These are phyloP conservation scores for Scalesia atractyloides DNA, from an alignment of 129 eudicot species.

Conservation along the genomic window DNA sequence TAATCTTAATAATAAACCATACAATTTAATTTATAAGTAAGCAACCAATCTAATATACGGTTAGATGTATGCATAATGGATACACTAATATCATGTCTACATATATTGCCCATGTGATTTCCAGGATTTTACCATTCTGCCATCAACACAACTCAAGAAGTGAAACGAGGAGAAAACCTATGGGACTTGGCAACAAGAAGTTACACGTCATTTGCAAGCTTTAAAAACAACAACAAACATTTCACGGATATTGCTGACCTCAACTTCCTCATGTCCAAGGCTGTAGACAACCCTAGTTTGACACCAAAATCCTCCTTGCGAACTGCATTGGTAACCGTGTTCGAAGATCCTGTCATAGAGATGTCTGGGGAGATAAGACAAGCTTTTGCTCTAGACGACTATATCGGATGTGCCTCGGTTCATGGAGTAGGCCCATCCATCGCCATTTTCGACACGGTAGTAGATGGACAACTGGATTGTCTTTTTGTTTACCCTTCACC, in stretches of 20 bases:
- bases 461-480: conserved; percentile 43
- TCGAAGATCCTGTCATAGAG: conserved; percentile 57
- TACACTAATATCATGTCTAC: background rate
- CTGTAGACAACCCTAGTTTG: conserved; percentile 53
- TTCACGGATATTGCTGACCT: conserved; percentile 55
- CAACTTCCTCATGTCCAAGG: conserved; percentile 59
- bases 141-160: conserved; percentile 46
- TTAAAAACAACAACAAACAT: conserved; percentile 51
- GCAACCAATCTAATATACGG: background rate
- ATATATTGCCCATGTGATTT: conserved; percentile 5
- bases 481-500: conserved; percentile 50
- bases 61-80: background rate
- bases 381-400: conserved; percentile 42
- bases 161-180: conserved; percentile 43
- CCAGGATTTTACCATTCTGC: conserved; percentile 59
- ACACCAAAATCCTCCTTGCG: conserved; percentile 54
- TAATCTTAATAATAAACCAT: too few relatives aligned
- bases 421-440: conserved; percentile 51
- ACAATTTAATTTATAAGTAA: background rate
- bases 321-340: conserved; percentile 46
- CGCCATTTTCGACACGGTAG: conserved; percentile 42
- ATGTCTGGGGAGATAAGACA: conserved; percentile 25
- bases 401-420: conserved; percentile 43
- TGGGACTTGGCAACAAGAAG: conserved; percentile 54
- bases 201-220: conserved; percentile 44